phyloP scores from a whole-genome alignment of 495 filamentous ascomycete species.

The Beverwykella pulmonaria region DNA sequence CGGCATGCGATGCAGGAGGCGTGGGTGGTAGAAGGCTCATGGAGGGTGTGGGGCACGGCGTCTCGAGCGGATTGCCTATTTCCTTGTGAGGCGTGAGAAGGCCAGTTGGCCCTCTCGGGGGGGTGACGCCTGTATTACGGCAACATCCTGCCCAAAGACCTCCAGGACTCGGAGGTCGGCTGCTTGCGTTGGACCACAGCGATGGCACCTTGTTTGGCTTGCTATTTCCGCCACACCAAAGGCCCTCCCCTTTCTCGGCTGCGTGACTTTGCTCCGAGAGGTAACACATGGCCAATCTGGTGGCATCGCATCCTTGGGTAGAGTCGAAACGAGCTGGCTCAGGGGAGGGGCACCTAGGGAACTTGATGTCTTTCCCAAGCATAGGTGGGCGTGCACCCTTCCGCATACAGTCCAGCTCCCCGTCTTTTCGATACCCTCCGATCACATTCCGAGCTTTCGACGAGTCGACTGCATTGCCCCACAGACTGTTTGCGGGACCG shows the following conservation, averaged over 20 bases:
- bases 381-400: slow-evolving; percentile 71
- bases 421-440: slow-evolving; percentile 51
- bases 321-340: slow-evolving; percentile 78
- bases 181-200: slow-evolving; percentile 30
- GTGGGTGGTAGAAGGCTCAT: slow-evolving; percentile 35
- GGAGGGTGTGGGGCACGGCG: slow-evolving; percentile 29
- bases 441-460: slow-evolving; percentile 37
- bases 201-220: slow-evolving; percentile 11
- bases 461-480: slow-evolving; percentile 25
- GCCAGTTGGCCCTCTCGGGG: slow-evolving; percentile 41
- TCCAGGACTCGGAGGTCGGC: slow-evolving; percentile 31
- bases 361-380: slow-evolving; percentile 74
- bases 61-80: slow-evolving; percentile 38
- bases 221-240: slow-evolving; percentile 41
- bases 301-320: slow-evolving; percentile 44
- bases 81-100: slow-evolving; percentile 44
- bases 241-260: slow-evolving; percentile 36
- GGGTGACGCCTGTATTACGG: slow-evolving; percentile 33
- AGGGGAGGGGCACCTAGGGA: slow-evolving; percentile 77
- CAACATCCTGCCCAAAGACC: slow-evolving; percentile 51
- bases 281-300: slow-evolving; percentile 53
- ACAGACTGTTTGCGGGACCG: slow-evolving; percentile 47
- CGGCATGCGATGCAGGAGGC: slow-evolving; percentile 36
- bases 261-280: slow-evolving; percentile 48
- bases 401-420: slow-evolving; percentile 54